Evolutionary conservation across 768 basidiomycete genomes (phyloP).

Genomic region (Tulasnella sp.): DNA sequence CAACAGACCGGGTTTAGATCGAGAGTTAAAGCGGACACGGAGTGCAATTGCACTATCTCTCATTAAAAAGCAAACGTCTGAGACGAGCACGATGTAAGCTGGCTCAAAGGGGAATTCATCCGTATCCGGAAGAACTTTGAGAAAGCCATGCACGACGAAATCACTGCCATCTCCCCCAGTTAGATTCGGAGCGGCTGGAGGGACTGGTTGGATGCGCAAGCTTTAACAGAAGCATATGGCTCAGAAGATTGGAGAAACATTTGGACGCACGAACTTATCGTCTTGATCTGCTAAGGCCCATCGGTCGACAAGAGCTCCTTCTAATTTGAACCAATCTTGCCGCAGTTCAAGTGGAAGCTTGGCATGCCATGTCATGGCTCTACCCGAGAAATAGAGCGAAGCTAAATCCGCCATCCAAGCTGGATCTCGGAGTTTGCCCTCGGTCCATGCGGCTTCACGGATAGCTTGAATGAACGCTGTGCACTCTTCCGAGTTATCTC

Average conservation of each 20-base stretch:
- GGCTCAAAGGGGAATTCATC: no score
- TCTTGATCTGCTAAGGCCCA: not conserved
- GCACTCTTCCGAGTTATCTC: not conserved
- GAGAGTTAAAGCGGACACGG: not conserved
- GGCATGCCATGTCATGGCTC: not conserved
- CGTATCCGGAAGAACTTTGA: not conserved
- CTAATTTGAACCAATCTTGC: not conserved
- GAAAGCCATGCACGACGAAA: not conserved
- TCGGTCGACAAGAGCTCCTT: not conserved
- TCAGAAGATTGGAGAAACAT: not conserved
- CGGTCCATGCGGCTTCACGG: not conserved
- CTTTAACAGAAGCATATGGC: not conserved
- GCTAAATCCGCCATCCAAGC: conserved; percentile 18
- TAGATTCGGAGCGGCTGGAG: not conserved
- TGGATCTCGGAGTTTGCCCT: conserved; percentile 9
- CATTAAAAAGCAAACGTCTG: not conserved
- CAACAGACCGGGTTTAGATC: not conserved
- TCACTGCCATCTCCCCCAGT: not conserved
- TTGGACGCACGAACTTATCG: not conserved
- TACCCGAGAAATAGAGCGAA: not conserved
- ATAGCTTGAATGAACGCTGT: not conserved
- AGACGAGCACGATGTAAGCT: no score
- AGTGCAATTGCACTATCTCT: not conserved
- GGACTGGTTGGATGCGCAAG: not conserved
- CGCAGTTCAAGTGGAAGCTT: not conserved